Percentiles rank a stretch among this genome's conserved stretches.
Evolutionary conservation across 805 yeast genomes (phyloP).

Genomic region (Huiozyma sinensis): DNA sequence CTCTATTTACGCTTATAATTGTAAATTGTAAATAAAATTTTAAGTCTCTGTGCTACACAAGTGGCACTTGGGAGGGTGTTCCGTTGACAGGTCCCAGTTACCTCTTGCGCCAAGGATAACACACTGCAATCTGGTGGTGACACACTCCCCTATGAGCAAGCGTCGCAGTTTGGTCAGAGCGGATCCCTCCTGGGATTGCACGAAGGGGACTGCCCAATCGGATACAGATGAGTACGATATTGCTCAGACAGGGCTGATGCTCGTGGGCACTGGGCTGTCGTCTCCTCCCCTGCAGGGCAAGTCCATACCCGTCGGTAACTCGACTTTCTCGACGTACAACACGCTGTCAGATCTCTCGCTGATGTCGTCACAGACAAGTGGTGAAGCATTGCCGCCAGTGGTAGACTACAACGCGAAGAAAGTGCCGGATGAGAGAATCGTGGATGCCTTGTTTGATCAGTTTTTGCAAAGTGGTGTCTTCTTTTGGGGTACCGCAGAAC

Average conservation of each 20-base stretch:
- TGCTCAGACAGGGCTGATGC: constrained; percentile 11
- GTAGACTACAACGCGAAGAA: background rate
- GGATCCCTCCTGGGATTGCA: too few species aligned
- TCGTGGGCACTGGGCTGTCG: constrained; percentile 12
- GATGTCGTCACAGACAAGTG: too few species aligned
- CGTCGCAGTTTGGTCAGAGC: too few species aligned
- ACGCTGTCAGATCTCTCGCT: background rate
- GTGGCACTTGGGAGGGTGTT: too few species aligned
- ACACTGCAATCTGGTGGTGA: too few species aligned
- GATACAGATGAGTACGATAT: constrained; percentile 1
- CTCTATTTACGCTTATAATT: too few species aligned
- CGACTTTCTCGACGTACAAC: background rate
- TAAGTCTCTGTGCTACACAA: too few species aligned
- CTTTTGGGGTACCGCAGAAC: constrained; percentile 21
- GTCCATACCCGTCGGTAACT: background rate
- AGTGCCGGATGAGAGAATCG: constrained; percentile 12
- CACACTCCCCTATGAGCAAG: too few species aligned
- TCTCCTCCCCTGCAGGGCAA: background rate
- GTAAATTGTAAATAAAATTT: too few species aligned
- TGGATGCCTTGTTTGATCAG: constrained; percentile 14
- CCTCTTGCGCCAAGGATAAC: too few species aligned
- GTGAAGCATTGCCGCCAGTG: background rate
- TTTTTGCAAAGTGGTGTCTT: constrained; percentile 17
- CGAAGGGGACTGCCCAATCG: too few species aligned
- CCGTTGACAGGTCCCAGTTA: too few species aligned